Conservation (phyloP, 805 yeast species). For the Helenozyma baotianmanensis region DNA sequence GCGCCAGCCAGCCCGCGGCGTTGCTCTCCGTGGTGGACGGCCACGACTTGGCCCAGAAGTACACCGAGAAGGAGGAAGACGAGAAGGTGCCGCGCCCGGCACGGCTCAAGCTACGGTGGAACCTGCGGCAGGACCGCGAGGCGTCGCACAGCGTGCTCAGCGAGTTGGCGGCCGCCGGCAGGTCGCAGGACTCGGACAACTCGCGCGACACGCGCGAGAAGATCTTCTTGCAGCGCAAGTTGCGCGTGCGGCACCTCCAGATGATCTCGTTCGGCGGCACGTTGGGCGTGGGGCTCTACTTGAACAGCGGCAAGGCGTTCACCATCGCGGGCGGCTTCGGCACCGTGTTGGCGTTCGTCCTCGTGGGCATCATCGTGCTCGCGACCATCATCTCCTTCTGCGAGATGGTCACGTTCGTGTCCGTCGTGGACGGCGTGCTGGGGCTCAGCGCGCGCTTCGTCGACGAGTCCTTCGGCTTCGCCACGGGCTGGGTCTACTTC, state of each 20-base stretch:
- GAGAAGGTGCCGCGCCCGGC: constrained; percentile 1
- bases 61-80: constrained; percentile 15
- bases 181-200: not conserved
- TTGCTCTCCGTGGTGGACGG: constrained; percentile 22
- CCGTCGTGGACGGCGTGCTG: constrained; percentile 74
- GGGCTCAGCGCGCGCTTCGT: constrained; percentile 72
- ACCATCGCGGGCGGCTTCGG: constrained; percentile 77
- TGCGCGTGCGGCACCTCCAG: constrained; percentile 64
- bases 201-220: constrained; percentile 1
- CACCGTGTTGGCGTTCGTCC: constrained; percentile 57
- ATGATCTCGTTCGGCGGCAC: constrained; percentile 80
- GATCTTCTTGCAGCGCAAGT: constrained; percentile 46
- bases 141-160: constrained; percentile 1
- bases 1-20: no score
- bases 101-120: not conserved
- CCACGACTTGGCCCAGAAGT: constrained; percentile 23
- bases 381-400: constrained; percentile 72
- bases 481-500: constrained; percentile 72
- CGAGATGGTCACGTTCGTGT: constrained; percentile 76
- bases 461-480: constrained; percentile 74
- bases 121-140: not conserved
- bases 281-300: constrained; percentile 68
- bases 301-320: constrained; percentile 69
- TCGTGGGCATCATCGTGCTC: constrained; percentile 62
- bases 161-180: constrained; percentile 3